Conservation (phyloP, 352 stramenopile species). For the Pythium dissimile region DNA sequence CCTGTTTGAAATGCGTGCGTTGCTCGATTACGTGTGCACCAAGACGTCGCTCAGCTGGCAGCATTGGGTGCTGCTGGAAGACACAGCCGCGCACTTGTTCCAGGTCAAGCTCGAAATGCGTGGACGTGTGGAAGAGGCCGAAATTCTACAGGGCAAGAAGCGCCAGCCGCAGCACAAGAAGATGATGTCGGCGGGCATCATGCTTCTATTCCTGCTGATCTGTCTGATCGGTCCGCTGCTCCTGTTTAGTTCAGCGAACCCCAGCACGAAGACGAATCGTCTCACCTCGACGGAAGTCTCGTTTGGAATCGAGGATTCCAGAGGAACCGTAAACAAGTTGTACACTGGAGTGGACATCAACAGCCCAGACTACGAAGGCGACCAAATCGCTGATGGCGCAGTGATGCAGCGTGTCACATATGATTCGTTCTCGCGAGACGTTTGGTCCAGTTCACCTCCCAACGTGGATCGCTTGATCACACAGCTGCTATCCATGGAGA, state of each 20-base stretch:
- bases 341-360: slow-evolving; percentile 78
- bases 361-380: slow-evolving; percentile 59
- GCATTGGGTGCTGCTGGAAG: slow-evolving; percentile 83
- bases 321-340: slow-evolving; percentile 71
- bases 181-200: slow-evolving; percentile 66
- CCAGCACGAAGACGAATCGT: slow-evolving; percentile 68
- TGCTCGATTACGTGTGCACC: slow-evolving; percentile 86
- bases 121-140: slow-evolving; percentile 51
- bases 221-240: slow-evolving; percentile 75
- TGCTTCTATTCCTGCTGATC: slow-evolving; percentile 73
- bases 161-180: slow-evolving; percentile 68
- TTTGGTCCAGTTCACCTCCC: slow-evolving; percentile 71
- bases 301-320: slow-evolving; percentile 71
- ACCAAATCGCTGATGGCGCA: slow-evolving; percentile 66
- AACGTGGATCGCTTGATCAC: slow-evolving; percentile 64
- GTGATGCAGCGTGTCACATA: slow-evolving; percentile 78
- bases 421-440: slow-evolving; percentile 67
- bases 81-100: slow-evolving; percentile 78
- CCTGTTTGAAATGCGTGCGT: slow-evolving; percentile 84
- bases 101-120: slow-evolving; percentile 80
- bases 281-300: slow-evolving; percentile 57
- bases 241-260: slow-evolving; percentile 86
- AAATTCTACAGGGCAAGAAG: slow-evolving; percentile 76
- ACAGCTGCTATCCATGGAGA: slow-evolving; percentile 64
- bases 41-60: slow-evolving; percentile 78